These are phyloP conservation scores for Dendrocalamus sinicus DNA, from an alignment of 176 grass and related monocot species.

Conservation along the genomic window DNA sequence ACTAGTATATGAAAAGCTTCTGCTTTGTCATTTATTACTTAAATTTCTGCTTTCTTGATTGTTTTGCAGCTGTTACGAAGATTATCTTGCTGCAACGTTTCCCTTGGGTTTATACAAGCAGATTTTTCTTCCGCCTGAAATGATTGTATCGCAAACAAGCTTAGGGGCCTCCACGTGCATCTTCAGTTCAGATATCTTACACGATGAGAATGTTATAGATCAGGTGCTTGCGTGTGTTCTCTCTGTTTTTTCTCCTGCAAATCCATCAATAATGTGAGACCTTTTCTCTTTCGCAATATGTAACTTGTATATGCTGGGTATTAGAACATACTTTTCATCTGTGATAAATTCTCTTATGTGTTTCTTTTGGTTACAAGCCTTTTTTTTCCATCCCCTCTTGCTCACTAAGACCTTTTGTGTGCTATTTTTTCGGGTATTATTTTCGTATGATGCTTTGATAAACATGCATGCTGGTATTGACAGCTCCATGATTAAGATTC, in stretches of 20 bases:
- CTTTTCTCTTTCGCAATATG: background rate
- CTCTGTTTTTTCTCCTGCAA: conserved; percentile 15
- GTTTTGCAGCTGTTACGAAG: conserved; percentile 81
- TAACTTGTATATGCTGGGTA: background rate
- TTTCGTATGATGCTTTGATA: background rate
- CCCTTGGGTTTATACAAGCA: conserved; percentile 95
- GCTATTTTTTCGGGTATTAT: background rate
- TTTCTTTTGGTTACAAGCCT: background rate
- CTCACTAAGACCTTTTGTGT: background rate
- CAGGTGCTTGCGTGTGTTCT: conserved; percentile 59
- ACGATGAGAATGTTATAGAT: conserved; percentile 90
- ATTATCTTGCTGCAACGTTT: conserved; percentile 82
- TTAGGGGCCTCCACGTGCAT: conserved; percentile 89
- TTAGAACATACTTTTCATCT: conserved; percentile 5
- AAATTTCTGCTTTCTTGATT: conserved; percentile 36
- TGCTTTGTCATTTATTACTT: conserved; percentile 40
- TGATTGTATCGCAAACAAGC: conserved; percentile 62
- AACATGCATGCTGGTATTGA: background rate
- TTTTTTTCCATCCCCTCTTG: background rate
- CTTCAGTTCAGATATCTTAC: conserved; percentile 87
- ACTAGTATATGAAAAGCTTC: conserved; percentile 13
- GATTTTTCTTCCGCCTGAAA: conserved; percentile 86
- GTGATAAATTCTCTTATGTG: conserved; percentile 2
- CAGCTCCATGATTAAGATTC: conserved; percentile 22
- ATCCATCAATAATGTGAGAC: conserved; percentile 9